Evolutionary conservation across 2,329 filamentous ascomycete species (phyloP).

Genomic region (Didymella exigua): DNA sequence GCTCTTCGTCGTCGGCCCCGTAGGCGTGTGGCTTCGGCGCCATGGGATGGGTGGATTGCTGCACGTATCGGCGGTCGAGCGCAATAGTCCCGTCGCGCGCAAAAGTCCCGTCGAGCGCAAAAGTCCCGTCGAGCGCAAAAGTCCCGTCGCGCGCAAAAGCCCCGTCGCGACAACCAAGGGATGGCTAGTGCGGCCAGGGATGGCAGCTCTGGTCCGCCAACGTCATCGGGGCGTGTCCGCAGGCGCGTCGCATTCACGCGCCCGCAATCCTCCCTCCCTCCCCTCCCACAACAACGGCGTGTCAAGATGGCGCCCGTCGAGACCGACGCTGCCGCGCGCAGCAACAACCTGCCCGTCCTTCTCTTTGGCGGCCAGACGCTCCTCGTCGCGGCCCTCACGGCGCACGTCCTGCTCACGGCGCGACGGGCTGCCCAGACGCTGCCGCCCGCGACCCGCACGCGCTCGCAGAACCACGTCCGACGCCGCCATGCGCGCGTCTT

Average conservation of each 20-base stretch:
- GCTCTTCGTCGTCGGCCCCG: slow-evolving; percentile 37
- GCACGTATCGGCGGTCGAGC: background rate
- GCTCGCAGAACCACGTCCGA: slow-evolving; percentile 38
- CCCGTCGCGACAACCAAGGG: slow-evolving; percentile 17
- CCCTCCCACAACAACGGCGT: background rate
- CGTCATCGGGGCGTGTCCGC: slow-evolving; percentile 30
- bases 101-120: background rate
- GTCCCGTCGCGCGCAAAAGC: slow-evolving; percentile 17
- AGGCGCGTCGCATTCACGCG: slow-evolving; percentile 31
- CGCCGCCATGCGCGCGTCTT: slow-evolving; percentile 48
- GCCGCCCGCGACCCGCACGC: slow-evolving; percentile 44
- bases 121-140: slow-evolving; percentile 12
- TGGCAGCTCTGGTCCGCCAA: slow-evolving; percentile 19
- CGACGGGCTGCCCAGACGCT: slow-evolving; percentile 39
- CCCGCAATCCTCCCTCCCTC: slow-evolving; percentile 12
- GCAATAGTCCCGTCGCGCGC: slow-evolving; percentile 12
- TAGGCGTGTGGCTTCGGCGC: slow-evolving; percentile 30
- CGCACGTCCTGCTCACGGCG: slow-evolving; percentile 37
- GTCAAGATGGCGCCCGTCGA: slow-evolving; percentile 12
- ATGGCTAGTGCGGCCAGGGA: slow-evolving; percentile 22
- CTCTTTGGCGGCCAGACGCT: slow-evolving; percentile 40
- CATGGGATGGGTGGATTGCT: slow-evolving; percentile 26
- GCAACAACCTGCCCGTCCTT: slow-evolving; percentile 43
- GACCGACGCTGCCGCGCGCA: slow-evolving; percentile 26
- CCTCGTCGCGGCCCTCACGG: slow-evolving; percentile 39